phyloP scores from a whole-genome alignment of 2,329 filamentous ascomycete genomes.

The Neodidymelliopsis sp. region DNA sequence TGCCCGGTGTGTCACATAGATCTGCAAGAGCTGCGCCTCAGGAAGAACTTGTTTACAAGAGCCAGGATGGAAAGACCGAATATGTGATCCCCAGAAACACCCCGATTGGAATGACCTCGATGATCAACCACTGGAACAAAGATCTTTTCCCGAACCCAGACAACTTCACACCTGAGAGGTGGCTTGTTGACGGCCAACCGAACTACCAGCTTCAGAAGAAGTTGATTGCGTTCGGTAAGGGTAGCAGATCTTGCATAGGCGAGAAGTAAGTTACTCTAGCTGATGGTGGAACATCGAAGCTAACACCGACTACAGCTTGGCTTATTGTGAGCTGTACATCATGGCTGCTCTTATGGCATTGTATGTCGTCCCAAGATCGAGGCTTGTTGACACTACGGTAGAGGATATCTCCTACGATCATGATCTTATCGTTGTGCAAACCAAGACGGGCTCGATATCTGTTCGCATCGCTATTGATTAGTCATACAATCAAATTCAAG shows the following conservation, averaged over 20 bases:
- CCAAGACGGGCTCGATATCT: conserved; percentile 34
- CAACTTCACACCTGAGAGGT: conserved; percentile 44
- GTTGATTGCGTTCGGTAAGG: conserved; percentile 39
- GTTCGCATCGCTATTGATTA: conserved; percentile 34
- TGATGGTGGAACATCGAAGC: not conserved
- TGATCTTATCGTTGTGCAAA: conserved; percentile 36
- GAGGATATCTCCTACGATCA: conserved; percentile 37
- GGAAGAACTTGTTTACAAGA: conserved; percentile 31
- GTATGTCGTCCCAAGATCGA: conserved; percentile 30
- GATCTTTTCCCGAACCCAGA: conserved; percentile 41
- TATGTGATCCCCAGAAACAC: conserved; percentile 37
- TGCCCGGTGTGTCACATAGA: conserved; percentile 38
- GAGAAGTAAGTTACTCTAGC: conserved; percentile 31
- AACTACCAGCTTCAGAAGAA: conserved; percentile 33
- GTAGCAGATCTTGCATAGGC: conserved; percentile 40
- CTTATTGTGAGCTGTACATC: conserved; percentile 36
- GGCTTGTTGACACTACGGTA: conserved; percentile 32
- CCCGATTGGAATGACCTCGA: conserved; percentile 39
- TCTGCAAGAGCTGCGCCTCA: conserved; percentile 28
- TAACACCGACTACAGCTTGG: conserved; percentile 19
- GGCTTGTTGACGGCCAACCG: conserved; percentile 36
- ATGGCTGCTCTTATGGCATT: conserved; percentile 34
- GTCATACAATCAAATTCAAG: not conserved
- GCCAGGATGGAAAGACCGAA: conserved; percentile 27
- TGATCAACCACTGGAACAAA: conserved; percentile 44